Conservation (phyloP, 1,139 yeast species). For the Blastobotrys illinoisensis region DNA sequence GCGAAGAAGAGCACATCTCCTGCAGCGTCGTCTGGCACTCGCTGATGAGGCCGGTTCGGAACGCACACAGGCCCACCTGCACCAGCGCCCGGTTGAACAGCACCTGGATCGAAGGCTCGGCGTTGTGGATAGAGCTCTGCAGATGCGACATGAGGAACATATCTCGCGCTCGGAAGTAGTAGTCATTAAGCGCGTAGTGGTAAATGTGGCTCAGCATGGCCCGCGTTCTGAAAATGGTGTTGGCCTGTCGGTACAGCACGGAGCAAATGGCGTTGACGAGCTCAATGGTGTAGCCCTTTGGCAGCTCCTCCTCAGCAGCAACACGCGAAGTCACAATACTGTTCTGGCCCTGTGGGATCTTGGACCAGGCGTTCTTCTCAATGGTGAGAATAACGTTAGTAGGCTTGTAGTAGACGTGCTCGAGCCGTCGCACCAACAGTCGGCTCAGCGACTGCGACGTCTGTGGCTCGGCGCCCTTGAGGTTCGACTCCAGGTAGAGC, state of each 20-base stretch:
- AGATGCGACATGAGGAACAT: slow-evolving; percentile 81
- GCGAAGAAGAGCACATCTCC: slow-evolving; percentile 81
- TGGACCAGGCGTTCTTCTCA: slow-evolving; percentile 69
- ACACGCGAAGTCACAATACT: slow-evolving; percentile 35
- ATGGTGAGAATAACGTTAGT: slow-evolving; percentile 60
- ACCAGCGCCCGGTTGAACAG: slow-evolving; percentile 92
- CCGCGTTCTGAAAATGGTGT: slow-evolving; percentile 66
- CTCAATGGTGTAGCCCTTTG: slow-evolving; percentile 40
- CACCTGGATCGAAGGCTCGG: slow-evolving; percentile 84
- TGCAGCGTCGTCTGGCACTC: slow-evolving; percentile 86
- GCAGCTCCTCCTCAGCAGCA: slow-evolving; percentile 12
- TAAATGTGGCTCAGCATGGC: slow-evolving; percentile 84
- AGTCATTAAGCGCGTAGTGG: slow-evolving; percentile 84
- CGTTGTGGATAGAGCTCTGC: slow-evolving; percentile 73
- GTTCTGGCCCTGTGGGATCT: slow-evolving; percentile 34
- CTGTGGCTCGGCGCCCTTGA: slow-evolving; percentile 38
- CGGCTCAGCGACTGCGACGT: slow-evolving; percentile 46
- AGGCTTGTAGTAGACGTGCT: slow-evolving; percentile 92
- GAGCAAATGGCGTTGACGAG: slow-evolving; percentile 63
- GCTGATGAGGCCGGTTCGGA: slow-evolving; percentile 78
- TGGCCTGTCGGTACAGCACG: slow-evolving; percentile 60
- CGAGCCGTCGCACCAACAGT: slow-evolving; percentile 77
- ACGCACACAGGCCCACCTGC: slow-evolving; percentile 93
- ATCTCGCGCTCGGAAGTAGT: slow-evolving; percentile 79
- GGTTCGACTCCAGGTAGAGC: slow-evolving; percentile 63